Percentiles rank a stretch among this genome's conserved stretches.
Conservation (phyloP, 257 asterid genomes). For the Agastache rugosa region DNA sequence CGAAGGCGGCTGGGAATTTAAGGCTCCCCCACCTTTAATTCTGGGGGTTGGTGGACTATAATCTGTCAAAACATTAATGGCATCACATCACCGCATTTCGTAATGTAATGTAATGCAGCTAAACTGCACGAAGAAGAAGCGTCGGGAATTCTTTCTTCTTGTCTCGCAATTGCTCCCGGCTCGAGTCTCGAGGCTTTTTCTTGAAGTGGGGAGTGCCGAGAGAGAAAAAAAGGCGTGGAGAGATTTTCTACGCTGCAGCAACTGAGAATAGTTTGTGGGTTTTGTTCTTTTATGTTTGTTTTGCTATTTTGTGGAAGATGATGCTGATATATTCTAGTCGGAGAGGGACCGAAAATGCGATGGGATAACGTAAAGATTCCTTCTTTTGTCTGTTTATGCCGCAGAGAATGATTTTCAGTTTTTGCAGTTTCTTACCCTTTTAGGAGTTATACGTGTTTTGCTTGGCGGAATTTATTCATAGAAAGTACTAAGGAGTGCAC, state of each 20-base stretch:
- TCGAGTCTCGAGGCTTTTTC: conserved; percentile 47
- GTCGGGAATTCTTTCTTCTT: background rate
- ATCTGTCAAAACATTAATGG: conserved; percentile 40
- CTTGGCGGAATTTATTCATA: conserved; percentile 17
- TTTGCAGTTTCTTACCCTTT: conserved; percentile 40
- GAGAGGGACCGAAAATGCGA: conserved; percentile 34
- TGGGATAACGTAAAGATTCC: conserved; percentile 46
- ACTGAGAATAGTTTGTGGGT: conserved; percentile 25
- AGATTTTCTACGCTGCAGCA: conserved; percentile 28
- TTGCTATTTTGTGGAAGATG: conserved; percentile 41
- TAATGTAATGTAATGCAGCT: background rate
- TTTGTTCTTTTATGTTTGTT: conserved; percentile 57
- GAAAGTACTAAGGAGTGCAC: conserved; percentile 36
- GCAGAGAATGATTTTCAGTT: conserved; percentile 45
- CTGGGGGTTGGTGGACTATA: conserved; percentile 45
- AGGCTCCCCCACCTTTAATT: conserved; percentile 38
- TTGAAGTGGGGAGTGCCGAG: background rate
- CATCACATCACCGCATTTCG: conserved; percentile 32
- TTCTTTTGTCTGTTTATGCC: conserved; percentile 43
- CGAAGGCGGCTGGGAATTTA: conserved; percentile 79
- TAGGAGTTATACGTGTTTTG: conserved; percentile 40
- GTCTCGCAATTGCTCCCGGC: conserved; percentile 41
- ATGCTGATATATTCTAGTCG: conserved; percentile 34
- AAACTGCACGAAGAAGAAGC: conserved; percentile 1
- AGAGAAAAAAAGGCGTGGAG: too few relatives aligned